Base-by-base conservation (phyloP, 1,139 yeast genomes). In the Hemisphaericaspora xylofermentans region DNA sequence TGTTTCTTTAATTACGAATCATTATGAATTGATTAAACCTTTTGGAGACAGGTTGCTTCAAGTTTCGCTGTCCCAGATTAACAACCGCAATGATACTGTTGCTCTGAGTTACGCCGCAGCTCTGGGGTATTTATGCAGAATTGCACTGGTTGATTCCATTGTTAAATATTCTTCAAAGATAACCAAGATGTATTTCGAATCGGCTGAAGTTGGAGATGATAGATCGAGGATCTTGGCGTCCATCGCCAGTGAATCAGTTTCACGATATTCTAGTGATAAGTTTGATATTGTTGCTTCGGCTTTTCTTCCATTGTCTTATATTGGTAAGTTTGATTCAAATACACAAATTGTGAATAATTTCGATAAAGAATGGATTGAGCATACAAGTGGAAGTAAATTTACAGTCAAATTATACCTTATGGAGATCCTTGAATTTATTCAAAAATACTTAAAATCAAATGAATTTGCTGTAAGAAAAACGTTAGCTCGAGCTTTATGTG, bases 101-200 rank as follows among this genome's bases (percentile, higher is more conserved):
- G 75, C 88, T 0, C 72, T 82, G 3, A 79, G 96, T 0, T 93
- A 79, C 64, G 93, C 97, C 0, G 73, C 82, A 2, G 80, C 96
- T 0, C 79, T 88, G 22, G 98, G 96, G 1, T 84, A 89, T 54
- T 64, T 87, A 17, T 80, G 88, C 51, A 80, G 89, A 40, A 66
- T 86, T 24, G 76, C 88, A 0, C 60, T 80, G 0, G 54, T 76
- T n/a, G 78, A 74, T 2, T 62, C 77, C 2, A 72, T 84, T 13
- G 66, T 76, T 7, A 70, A 74, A 12, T 84, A 85, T 52, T 75
- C 86, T 1, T 61, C 65, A 18, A 67, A 65, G 41, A 59, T 93
- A 24, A 63, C 64, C 24, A 63, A 63, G n/a, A 65, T 77, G 50
- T 91, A 84, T 56, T 87, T 91, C 59, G 79, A 77, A 26, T 64